A percentile compares a stretch with the other conserved stretches of the same genome.
These are phyloP conservation scores for Agaricus subrufescens DNA, from an alignment of 768 basidiomycete genomes.

Conservation along the genomic window DNA sequence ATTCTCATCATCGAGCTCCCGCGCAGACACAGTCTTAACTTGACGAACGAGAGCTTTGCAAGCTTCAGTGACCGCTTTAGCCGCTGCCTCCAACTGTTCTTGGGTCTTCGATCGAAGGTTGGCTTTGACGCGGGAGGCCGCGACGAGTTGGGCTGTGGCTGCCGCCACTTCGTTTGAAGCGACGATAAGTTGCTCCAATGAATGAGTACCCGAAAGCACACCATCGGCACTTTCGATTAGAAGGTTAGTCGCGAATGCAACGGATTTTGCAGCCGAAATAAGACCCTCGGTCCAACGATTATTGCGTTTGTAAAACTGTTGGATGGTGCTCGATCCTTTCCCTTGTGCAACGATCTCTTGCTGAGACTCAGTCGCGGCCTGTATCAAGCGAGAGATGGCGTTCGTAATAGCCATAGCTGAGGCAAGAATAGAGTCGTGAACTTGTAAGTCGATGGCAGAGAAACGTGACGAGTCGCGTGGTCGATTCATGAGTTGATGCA, in stretches of 20 bases:
- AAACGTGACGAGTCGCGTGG: conserved; percentile 85
- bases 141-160: conserved; percentile 96
- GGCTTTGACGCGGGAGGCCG: conserved; percentile 96
- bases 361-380: conserved; percentile 96
- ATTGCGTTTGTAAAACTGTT: conserved; percentile 99
- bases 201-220: conserved; percentile 93
- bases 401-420: conserved; percentile 94
- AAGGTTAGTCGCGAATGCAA: conserved; percentile 92
- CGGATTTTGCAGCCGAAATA: conserved; percentile 95
- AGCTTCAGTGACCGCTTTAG: conserved; percentile 96
- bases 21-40: conserved; percentile 91
- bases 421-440: conserved; percentile 94
- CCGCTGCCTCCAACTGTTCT: conserved; percentile 91
- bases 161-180: conserved; percentile 99
- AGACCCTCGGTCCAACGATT: conserved; percentile 99
- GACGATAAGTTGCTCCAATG: conserved; percentile 97
- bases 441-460: conserved; percentile 89
- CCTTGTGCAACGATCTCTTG: conserved; percentile 97
- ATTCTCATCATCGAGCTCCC: conserved; percentile 76
- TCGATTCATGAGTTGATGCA: conserved; percentile 88
- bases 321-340: conserved; percentile 83
- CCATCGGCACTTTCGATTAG: conserved; percentile 98
- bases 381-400: conserved; percentile 91
- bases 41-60: conserved; percentile 95
- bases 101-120: conserved; percentile 99